phyloP scores from a whole-genome alignment of 2,329 filamentous ascomycete species.

The Phialophora tarda region DNA sequence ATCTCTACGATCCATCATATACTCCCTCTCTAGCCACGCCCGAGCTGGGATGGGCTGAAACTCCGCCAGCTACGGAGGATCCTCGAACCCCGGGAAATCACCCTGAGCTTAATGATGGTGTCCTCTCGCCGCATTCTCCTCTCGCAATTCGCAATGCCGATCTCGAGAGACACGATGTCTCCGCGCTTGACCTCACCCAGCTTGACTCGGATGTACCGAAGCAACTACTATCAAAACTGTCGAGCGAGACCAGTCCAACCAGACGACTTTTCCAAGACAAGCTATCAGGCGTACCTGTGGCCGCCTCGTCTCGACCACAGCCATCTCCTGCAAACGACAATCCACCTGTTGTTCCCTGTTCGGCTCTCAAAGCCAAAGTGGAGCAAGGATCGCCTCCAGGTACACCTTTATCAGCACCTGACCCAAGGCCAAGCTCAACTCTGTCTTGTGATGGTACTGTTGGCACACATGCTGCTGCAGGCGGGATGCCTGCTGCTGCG shows the following conservation, averaged over 20 bases:
- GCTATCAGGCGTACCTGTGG: not conserved
- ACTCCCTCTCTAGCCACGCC: not conserved
- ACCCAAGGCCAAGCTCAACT: not conserved
- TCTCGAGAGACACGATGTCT: not conserved
- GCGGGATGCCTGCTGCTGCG: not conserved
- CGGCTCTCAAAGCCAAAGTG: not conserved
- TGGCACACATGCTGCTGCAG: not conserved
- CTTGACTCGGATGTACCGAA: not conserved
- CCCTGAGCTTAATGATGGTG: not conserved
- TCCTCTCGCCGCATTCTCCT: not conserved
- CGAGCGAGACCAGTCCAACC: not conserved
- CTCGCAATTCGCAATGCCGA: not conserved
- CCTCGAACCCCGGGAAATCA: not conserved
- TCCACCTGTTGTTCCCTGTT: not conserved
- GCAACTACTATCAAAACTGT: not conserved
- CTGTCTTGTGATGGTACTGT: not conserved
- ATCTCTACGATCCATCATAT: not conserved
- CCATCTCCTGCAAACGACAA: not conserved
- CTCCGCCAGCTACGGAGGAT: not conserved
- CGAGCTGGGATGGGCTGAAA: not conserved
- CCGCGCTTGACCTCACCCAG: not conserved
- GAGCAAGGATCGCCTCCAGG: not conserved
- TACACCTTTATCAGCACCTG: not conserved
- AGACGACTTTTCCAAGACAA: not conserved
- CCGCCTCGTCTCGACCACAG: not conserved